Percentiles rank a stretch among this genome's conserved stretches.
These are phyloP conservation scores for Lophiotrema nucula DNA, from an alignment of 495 filamentous ascomycete genomes.

Conservation along the genomic window DNA sequence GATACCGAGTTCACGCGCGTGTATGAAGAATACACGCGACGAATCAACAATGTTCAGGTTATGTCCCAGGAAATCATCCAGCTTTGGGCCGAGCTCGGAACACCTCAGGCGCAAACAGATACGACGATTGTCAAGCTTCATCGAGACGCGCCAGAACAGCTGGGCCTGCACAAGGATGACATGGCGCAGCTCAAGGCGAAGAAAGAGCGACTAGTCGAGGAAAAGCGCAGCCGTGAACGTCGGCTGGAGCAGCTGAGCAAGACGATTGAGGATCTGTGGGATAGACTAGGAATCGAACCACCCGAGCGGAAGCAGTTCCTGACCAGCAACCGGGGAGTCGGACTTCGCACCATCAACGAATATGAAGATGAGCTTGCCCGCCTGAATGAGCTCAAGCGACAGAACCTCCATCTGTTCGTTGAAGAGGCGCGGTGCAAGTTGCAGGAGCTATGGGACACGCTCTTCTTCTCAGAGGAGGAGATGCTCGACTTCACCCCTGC, in stretches of 20 bases:
- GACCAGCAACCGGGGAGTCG: constrained; percentile 68
- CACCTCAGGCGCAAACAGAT: constrained; percentile 89
- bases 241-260: constrained; percentile 71
- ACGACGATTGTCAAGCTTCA: constrained; percentile 80
- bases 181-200: constrained; percentile 66
- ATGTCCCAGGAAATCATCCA: constrained; percentile 83
- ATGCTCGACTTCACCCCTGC: constrained; percentile 96
- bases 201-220: constrained; percentile 84
- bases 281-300: constrained; percentile 79
- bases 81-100: constrained; percentile 93
- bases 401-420: constrained; percentile 92
- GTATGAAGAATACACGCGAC: constrained; percentile 89
- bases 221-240: constrained; percentile 84
- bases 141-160: constrained; percentile 84
- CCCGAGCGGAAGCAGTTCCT: constrained; percentile 80
- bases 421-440: constrained; percentile 87
- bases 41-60: constrained; percentile 69
- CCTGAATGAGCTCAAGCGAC: constrained; percentile 86
- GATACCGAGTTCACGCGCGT: constrained; percentile 90
- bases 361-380: constrained; percentile 85
- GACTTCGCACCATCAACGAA: constrained; percentile 85
- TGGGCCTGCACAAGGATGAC: constrained; percentile 87
- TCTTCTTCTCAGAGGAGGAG: constrained; percentile 96
- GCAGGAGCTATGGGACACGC: constrained; percentile 88
- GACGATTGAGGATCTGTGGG: constrained; percentile 81